Base-by-base conservation (phyloP, 495 filamentous ascomycete species). In the Penicillium malachiteum region DNA sequence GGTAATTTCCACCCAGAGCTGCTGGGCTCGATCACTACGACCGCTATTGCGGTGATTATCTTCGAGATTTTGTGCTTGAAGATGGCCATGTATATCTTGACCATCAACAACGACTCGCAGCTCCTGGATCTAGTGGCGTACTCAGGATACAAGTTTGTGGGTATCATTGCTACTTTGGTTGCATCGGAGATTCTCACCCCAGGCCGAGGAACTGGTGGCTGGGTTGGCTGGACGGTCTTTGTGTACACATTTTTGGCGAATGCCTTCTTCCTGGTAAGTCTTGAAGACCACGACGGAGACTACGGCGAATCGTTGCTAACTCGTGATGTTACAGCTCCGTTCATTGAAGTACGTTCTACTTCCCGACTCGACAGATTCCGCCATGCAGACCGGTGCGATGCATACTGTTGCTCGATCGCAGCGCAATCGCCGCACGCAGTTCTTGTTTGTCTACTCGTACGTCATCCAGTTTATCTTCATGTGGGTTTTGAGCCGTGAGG, bases 141-240 rank as follows among this genome's bases (percentile, higher is more conserved):
- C 69, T 92, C 88, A 6, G 95, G 95, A 11, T 99, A 99, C 72
- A 99, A 99, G 74, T 99, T 97, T 63, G 94, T 97, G 39, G 94
- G 94, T 8, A 90, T 95, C 51, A 97, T 97, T 58, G 79, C 88
- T 48, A 96, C 90, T 3, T 81, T 97, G 43, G 75, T 88, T 31
- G 72, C 91, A 2, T 85, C 89, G 5, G 90, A 92, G 72, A 78
- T 90, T 16, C 67, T 92, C 41, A 93, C 85, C 48, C 83, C 85
- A 0, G 89, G 89, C 13, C 80, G 82, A 56, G 90, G 90, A 48
- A 93, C 90, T 7, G 87, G 90, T 31, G 87, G 90, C 32, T 92
- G 89, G 90, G 73, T 92, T 44, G 89, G 89, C 46, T 97, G 95
- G 94, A 71, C 78, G 0, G 83, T 96, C 40, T 99, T 97, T 63